Percentiles rank a stretch among this genome's conserved stretches.
Evolutionary conservation across 805 yeast species (phyloP).

Genomic region (Jamesozyma hellenica): DNA sequence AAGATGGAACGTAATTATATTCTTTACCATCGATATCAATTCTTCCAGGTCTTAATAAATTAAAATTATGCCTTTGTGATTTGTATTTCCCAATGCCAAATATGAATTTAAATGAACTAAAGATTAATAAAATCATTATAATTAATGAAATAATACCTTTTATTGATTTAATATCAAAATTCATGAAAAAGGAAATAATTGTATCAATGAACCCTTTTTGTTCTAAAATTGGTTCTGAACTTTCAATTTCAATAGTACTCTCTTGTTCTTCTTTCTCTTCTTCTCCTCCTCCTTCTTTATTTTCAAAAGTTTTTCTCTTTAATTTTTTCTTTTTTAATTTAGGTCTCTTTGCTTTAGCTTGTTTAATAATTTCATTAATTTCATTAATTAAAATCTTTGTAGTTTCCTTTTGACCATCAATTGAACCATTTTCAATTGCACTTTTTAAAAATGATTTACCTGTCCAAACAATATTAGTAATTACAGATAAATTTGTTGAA

Average conservation of each 20-base stretch:
- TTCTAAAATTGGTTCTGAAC: too few species aligned
- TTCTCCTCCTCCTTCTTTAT: conserved; percentile 1
- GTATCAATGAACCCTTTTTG: conserved; percentile 4
- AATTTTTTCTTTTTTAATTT: conserved; percentile 5
- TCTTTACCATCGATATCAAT: conserved; percentile 29
- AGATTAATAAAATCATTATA: conserved; percentile 4
- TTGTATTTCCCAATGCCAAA: conserved; percentile 1
- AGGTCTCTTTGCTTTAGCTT: conserved; percentile 10
- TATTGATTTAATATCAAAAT: conserved; percentile 14
- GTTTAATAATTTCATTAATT: conserved; percentile 24
- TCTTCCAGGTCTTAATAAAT: conserved; percentile 19
- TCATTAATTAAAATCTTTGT: conserved; percentile 38
- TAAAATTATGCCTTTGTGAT: conserved; percentile 4
- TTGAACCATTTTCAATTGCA: conserved; percentile 64
- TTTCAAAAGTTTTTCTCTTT: background rate
- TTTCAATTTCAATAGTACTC: background rate
- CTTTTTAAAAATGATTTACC: conserved; percentile 71
- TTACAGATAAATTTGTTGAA: conserved; percentile 41
- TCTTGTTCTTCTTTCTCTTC: conserved; percentile 10
- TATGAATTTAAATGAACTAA: conserved; percentile 7
- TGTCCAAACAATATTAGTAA: conserved; percentile 58
- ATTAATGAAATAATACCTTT: conserved; percentile 7
- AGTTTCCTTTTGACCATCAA: conserved; percentile 63
- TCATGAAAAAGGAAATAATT: conserved; percentile 2
- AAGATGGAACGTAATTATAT: conserved; percentile 34